Conservation (phyloP, 139 green algal genomes). For the Axilococcus clingmanii region DNA sequence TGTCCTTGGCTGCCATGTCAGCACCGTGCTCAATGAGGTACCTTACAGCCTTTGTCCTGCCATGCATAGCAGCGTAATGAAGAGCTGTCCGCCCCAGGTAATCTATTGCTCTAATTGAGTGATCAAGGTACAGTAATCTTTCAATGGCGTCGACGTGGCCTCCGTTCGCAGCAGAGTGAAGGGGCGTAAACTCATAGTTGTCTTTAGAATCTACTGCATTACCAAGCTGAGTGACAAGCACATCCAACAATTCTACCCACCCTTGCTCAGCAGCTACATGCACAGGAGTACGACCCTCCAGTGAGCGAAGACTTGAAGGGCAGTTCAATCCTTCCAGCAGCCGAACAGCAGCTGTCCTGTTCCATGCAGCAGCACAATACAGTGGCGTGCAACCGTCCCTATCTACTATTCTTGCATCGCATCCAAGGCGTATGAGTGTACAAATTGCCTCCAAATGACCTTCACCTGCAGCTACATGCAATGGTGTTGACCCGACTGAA, state of each 20-base stretch:
- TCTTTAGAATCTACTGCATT: constrained; percentile 34
- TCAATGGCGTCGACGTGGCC: constrained; percentile 38
- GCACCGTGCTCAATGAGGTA: constrained; percentile 36
- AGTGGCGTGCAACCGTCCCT: constrained; percentile 51
- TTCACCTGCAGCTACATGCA: constrained; percentile 52
- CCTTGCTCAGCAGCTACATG: constrained; percentile 52
- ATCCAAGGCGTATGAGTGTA: constrained; percentile 31
- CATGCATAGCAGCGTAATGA: constrained; percentile 51
- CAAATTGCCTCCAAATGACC: constrained; percentile 40
- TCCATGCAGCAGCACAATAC: constrained; percentile 51
- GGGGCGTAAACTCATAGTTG: constrained; percentile 43
- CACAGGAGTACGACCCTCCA: constrained; percentile 39
- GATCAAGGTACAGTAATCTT: constrained; percentile 28
- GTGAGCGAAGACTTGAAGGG: constrained; percentile 16
- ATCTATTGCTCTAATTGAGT: constrained; percentile 35
- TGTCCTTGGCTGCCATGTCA: constrained; percentile 21
- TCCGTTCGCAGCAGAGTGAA: constrained; percentile 42
- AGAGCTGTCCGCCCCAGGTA: constrained; percentile 45
- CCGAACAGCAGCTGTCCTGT: constrained; percentile 30
- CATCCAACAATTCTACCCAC: constrained; percentile 22
- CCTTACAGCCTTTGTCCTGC: constrained; percentile 27
- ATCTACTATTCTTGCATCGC: constrained; percentile 28
- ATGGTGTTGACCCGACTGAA: constrained; percentile 33
- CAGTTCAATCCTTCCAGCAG: constrained; percentile 29
- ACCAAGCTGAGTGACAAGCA: constrained; percentile 32